A percentile compares a stretch with the other conserved stretches of the same genome.
phyloP scores from a whole-genome alignment of 495 filamentous ascomycete species.

The Neurospora tetraspora region DNA sequence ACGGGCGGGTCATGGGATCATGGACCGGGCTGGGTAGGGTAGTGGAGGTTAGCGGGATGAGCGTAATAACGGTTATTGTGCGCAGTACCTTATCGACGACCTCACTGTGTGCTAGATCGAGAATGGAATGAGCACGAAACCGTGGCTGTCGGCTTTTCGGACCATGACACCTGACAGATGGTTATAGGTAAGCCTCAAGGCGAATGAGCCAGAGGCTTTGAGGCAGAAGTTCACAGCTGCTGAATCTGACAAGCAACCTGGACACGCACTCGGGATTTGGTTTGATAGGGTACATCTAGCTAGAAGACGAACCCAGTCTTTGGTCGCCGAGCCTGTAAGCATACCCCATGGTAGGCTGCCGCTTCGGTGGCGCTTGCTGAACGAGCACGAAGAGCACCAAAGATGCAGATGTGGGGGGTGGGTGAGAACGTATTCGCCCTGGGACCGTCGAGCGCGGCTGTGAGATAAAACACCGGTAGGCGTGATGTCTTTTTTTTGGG shows the following conservation, averaged over 20 bases:
- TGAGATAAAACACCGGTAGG: background rate
- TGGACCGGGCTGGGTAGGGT: background rate
- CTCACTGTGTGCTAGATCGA: background rate
- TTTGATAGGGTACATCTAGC: background rate
- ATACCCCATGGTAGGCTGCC: background rate
- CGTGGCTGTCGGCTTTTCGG: background rate
- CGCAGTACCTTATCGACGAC: background rate
- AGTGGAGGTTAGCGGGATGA: background rate
- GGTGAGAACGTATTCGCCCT: background rate
- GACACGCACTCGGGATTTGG: background rate
- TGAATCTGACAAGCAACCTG: background rate
- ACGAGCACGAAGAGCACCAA: background rate
- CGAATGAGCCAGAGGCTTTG: background rate
- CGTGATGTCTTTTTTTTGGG: background rate
- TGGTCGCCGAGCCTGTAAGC: background rate
- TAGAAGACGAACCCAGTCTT: background rate
- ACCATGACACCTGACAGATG: background rate
- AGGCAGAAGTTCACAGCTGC: background rate
- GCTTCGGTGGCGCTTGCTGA: background rate
- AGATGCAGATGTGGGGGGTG: background rate
- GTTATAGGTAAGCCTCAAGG: background rate
- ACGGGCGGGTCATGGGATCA: background rate
- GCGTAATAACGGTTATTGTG: background rate
- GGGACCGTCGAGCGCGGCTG: background rate
- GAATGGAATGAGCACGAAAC: background rate